Evolutionary conservation across 306 rosid genomes (phyloP), one percentile per base, ranked within the genome.

Genomic region (Canavalia gladiata): DNA sequence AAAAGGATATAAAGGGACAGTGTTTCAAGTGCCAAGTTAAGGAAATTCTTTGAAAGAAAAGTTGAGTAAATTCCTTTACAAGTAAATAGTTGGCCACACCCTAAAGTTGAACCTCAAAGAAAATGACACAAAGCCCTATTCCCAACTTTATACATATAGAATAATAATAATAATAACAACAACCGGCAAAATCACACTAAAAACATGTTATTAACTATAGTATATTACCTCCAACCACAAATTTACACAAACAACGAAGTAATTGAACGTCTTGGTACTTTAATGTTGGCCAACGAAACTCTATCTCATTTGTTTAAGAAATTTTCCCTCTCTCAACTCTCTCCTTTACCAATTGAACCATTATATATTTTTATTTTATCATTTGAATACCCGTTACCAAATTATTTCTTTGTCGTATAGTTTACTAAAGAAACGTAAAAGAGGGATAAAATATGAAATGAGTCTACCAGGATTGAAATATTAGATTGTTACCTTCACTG

Each of bases 61-160:
- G 12, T 31, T 52, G 74, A 18, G 47, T 5, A 35, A 37, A 64
- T 9, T 75, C 31, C 4, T 49, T 39, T 75, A 35, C 71, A 46
- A 13, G 80, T 42, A 63, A 77, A 35, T 31, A 52, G 54, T 66
- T 41, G 66, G 54, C 45, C 10, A 77, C 42, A 35, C 63, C 64
- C 62, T 6, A 18, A 63, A 76, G 72, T 76, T 76, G 73, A 64
- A 50, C 54, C 51, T 52, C 72, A 9, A 18, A 11, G 74, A 77
- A 64, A 65, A 77, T 54, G 74, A 64, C 64, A 77, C 63, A 51
- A 35, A 41, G 62, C 80, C 68, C 72, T 62, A 41, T 13, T 63
- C 7, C 8, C 28, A 47, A 62, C 59, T 65, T 63, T 18, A 18
- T 18, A 6, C 0, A 5, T 62, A 30, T 60, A 45, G 33, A 62